Evolutionary conservation across 2,329 filamentous ascomycete genomes (phyloP).

Genomic region (Verticillium dahliae): DNA sequence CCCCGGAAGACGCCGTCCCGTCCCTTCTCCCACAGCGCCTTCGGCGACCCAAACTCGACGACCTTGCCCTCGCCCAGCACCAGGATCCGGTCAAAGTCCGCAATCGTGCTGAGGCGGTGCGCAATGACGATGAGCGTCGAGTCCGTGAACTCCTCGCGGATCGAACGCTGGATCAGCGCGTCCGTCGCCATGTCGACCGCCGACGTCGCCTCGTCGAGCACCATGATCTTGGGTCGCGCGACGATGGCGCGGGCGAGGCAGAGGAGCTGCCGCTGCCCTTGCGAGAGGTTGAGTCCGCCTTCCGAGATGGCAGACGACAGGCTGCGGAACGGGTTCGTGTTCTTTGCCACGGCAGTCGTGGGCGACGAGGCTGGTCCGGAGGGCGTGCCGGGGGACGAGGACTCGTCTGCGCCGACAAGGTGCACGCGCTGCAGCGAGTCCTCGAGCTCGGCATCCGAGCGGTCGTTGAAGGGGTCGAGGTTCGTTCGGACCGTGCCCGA

Average conservation of each 20-base stretch:
- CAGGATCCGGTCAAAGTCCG: slow-evolving; percentile 68
- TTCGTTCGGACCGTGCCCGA: slow-evolving; percentile 72
- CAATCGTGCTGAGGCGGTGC: slow-evolving; percentile 69
- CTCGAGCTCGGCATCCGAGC: slow-evolving; percentile 61
- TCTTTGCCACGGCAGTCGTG: slow-evolving; percentile 30
- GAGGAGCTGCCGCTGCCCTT: slow-evolving; percentile 70
- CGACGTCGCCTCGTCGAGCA: slow-evolving; percentile 73
- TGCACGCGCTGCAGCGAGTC: slow-evolving; percentile 67
- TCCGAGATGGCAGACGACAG: slow-evolving; percentile 61
- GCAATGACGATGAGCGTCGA: slow-evolving; percentile 69
- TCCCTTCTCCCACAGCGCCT: slow-evolving; percentile 48
- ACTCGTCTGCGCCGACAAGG: slow-evolving; percentile 37
- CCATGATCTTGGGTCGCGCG: slow-evolving; percentile 66
- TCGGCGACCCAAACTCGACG: slow-evolving; percentile 60
- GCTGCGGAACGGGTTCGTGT: slow-evolving; percentile 59
- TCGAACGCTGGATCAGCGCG: slow-evolving; percentile 64
- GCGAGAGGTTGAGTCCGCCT: slow-evolving; percentile 67
- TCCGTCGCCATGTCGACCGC: slow-evolving; percentile 76
- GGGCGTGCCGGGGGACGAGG: slow-evolving; percentile 31
- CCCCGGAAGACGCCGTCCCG: slow-evolving; percentile 48
- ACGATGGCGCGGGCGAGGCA: slow-evolving; percentile 70
- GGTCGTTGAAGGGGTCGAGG: slow-evolving; percentile 68
- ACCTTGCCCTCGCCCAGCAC: slow-evolving; percentile 63
- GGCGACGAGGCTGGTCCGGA: slow-evolving; percentile 25
- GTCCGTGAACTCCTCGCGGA: slow-evolving; percentile 64